Evolutionary conservation across 169 alveolate genomes (phyloP), one percentile per base, ranked within the genome.

Genomic region (Cryptosporidium canis): DNA sequence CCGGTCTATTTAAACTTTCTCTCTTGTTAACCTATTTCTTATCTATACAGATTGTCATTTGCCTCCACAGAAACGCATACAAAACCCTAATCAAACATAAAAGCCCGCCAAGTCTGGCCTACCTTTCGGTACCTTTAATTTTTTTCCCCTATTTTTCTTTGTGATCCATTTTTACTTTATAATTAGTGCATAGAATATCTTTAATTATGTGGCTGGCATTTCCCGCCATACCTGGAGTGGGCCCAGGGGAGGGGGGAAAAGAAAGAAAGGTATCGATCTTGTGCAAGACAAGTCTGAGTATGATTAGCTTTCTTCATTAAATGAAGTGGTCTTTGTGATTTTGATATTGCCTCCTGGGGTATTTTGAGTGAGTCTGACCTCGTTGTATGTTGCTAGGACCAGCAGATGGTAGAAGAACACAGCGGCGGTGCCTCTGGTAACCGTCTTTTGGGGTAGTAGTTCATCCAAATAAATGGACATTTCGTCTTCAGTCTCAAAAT

Each of bases 301-400:
- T n/a, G n/a, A 14, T 55, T 70, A 70, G 48, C 68, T 51, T 51
- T 70, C 84, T 12, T 70, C 84, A 47, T 70, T 70, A 37, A 70
- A 55, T n/a, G 65, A 48, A 16, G 66, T 47, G 2, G 43, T 48
- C 21, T 41, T 70, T 33, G 51, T 70, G 14, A 70, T 70, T n/a
- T 70, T 55, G 18, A 70, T 70, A 29, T 51, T 33, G 16, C 68
- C 44, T 6, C 68, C 84, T 9, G 84, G 67, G 3, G 24, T 14
- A 18, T 29, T 70, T 51, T 70, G 84, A 14, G 12, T 39, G 55
- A 70, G 43, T 37, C 53, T 70, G 37, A 70, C 35, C 21, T 70
- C 84, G 18, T 70, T 70, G 33, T 70, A 70, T 31, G 84, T 51
- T 35, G 84, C 84, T 12, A 70, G 53, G 3, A 70, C 84, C 14